Conservation (phyloP, 345 rosid species). For the Cardiospermum halicacabum region DNA sequence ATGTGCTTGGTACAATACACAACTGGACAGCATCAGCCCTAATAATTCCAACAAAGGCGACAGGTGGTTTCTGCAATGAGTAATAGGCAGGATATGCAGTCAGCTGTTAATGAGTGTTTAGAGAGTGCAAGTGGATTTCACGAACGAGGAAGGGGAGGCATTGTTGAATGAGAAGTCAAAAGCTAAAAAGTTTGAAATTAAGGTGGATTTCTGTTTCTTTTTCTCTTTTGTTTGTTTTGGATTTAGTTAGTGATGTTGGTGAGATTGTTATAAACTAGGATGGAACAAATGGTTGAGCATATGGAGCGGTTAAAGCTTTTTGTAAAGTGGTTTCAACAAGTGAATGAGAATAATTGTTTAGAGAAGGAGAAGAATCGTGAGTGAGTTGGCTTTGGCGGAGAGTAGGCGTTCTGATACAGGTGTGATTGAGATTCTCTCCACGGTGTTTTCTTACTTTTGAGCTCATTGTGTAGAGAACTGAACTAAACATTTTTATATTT, state of each 20-base stretch:
- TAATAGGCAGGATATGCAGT: slow-evolving; percentile 48
- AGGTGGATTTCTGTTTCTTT: too few species aligned
- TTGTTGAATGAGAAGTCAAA: slow-evolving; percentile 68
- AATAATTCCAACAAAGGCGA: too few species aligned
- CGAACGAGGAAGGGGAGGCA: slow-evolving; percentile 74
- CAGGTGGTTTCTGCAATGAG: slow-evolving; percentile 48
- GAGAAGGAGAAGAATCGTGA: slow-evolving; percentile 55
- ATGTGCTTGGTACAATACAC: too few species aligned
- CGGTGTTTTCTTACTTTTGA: background rate
- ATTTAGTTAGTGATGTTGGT: background rate
- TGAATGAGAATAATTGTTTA: slow-evolving; percentile 46
- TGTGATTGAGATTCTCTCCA: slow-evolving; percentile 18
- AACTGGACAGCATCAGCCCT: too few species aligned
- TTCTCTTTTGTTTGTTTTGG: too few species aligned
- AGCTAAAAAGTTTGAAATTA: slow-evolving; percentile 66
- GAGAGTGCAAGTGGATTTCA: slow-evolving; percentile 48
- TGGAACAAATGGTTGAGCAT: slow-evolving; percentile 51
- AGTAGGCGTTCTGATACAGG: slow-evolving; percentile 52
- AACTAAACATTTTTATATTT: too few species aligned
- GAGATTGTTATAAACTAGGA: slow-evolving; percentile 42
- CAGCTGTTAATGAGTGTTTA: too few species aligned
- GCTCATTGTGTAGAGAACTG: too few species aligned
- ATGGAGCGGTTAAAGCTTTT: slow-evolving; percentile 69
- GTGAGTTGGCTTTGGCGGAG: slow-evolving; percentile 50
- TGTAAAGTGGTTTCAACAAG: slow-evolving; percentile 67